These are phyloP conservation scores for Diaporthe velutina DNA, from an alignment of 2,329 filamentous ascomycete species.

Conservation along the genomic window DNA sequence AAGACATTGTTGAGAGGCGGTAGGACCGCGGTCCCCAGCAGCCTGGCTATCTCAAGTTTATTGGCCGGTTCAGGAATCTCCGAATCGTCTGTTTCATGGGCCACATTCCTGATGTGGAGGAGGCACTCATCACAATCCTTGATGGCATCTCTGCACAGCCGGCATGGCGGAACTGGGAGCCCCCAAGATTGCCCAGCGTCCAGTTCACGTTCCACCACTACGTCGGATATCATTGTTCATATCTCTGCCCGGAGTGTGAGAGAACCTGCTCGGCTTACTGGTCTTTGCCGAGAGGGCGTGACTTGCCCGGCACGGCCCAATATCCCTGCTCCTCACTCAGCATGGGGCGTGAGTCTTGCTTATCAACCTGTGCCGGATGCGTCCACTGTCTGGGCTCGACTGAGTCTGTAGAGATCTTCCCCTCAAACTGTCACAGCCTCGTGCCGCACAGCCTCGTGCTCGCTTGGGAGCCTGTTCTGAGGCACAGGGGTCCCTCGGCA, in stretches of 20 bases:
- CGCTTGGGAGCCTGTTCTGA: not conserved
- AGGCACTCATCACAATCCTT: not conserved
- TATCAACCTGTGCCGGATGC: slow-evolving; percentile 7
- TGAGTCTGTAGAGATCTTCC: not conserved
- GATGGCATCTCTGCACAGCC: slow-evolving; percentile 11
- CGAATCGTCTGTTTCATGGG: slow-evolving; percentile 6
- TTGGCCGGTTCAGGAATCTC: slow-evolving; percentile 10
- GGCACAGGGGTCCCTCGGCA: not conserved
- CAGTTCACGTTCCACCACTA: slow-evolving; percentile 6
- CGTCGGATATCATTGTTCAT: slow-evolving; percentile 11
- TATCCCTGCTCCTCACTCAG: not conserved
- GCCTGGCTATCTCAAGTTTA: slow-evolving; percentile 18
- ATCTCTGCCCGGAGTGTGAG: not conserved
- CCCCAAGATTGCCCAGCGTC: not conserved
- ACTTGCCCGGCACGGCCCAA: not conserved
- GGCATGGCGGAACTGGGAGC: not conserved
- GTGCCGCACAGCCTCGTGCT: not conserved
- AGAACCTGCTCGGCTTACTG: not conserved
- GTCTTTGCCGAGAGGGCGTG: too few species aligned
- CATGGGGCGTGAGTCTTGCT: slow-evolving; percentile 9
- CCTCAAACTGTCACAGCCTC: not conserved
- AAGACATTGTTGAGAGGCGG: not conserved
- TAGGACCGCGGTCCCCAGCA: not conserved
- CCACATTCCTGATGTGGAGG: not conserved
- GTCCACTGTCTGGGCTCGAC: slow-evolving; percentile 14